Percentiles rank a stretch among this genome's conserved stretches.
These are phyloP conservation scores for Plantago major DNA, from an alignment of 257 asterid species.

Conservation along the genomic window DNA sequence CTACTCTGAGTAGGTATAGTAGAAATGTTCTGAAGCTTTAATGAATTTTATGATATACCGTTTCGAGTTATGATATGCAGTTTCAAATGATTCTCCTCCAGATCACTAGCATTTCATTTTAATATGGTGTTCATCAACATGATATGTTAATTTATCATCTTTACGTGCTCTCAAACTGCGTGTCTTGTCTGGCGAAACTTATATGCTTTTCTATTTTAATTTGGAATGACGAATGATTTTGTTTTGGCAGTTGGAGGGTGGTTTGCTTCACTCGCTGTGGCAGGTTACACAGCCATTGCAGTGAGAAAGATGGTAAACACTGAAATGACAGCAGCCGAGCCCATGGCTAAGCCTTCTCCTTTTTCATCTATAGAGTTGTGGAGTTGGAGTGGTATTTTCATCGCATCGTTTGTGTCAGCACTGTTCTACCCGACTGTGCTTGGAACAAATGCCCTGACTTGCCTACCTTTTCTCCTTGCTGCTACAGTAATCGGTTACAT, in stretches of 20 bases:
- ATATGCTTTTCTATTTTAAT: not conserved
- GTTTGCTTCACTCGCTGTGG: constrained; percentile 86
- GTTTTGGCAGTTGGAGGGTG: constrained; percentile 74
- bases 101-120: too few species aligned
- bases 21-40: too few species aligned
- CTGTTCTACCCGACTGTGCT: constrained; percentile 63
- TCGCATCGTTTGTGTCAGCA: constrained; percentile 65
- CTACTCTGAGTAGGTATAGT: too few species aligned
- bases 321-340: constrained; percentile 82
- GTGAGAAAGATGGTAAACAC: constrained; percentile 87
- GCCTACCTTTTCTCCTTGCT: constrained; percentile 90
- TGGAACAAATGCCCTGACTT: constrained; percentile 83
- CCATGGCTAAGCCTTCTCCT: constrained; percentile 88
- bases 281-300: constrained; percentile 86
- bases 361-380: constrained; percentile 68
- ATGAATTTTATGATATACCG: too few species aligned
- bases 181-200: too few species aligned
- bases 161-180: too few species aligned
- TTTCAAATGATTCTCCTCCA: too few species aligned
- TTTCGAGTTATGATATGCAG: too few species aligned
- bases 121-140: too few species aligned
- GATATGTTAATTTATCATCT: too few species aligned
- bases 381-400: constrained; percentile 71
- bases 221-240: not conserved
- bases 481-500: constrained; percentile 86